Evolutionary conservation across 805 yeast genomes (phyloP), one percentile per base, ranked within the genome.

Genomic region (Komagataella ulmi): DNA sequence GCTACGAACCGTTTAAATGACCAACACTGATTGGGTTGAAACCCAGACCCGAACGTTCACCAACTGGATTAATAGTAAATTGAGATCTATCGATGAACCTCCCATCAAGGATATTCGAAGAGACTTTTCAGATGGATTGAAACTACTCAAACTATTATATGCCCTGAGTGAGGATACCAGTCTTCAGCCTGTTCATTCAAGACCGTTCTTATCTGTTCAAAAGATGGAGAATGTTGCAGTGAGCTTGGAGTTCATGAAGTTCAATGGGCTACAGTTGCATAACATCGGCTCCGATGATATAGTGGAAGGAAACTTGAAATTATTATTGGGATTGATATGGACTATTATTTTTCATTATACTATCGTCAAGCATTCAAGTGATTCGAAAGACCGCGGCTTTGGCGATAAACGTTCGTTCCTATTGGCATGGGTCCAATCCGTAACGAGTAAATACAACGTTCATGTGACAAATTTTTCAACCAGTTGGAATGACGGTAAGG

Each of bases 401-500:
- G 40, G 14, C 40, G 40, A 30, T 30, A 61, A 56, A 45, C 69
- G 71, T 49, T 76, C 71, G 17, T 69, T 75, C 3, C 60, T 74
- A 44, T 59, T 77, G 49, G 58, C 69, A 8, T 81, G 88, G 88
- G 70, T 83, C 52, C 80, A 78, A 57, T 59, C 69, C 21, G 65
- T 68, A 49, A 71, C 76, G 2, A 65, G 62, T 12, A 63, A 62
- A 2, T 71, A 72, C 53, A 55, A 57, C 7, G 70, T 73, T 3
- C 58, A 60, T 17, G 59, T 81, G 24, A 54, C 62, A 10, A 79
- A 81, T 59, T 81, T 81, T 61, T 68, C 76, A 45, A 61, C 71
- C 44, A 74, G 78, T 56, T 81, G 86, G 86, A 70, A 73, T 7
- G 61, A 72, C 60, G 71, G 81, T 30, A 58, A 67, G 61, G 71